Percentiles rank a stretch among this genome's conserved stretches.
phyloP scores from a whole-genome alignment of 345 rosid genomes.

The Noccaea caerulescens region DNA sequence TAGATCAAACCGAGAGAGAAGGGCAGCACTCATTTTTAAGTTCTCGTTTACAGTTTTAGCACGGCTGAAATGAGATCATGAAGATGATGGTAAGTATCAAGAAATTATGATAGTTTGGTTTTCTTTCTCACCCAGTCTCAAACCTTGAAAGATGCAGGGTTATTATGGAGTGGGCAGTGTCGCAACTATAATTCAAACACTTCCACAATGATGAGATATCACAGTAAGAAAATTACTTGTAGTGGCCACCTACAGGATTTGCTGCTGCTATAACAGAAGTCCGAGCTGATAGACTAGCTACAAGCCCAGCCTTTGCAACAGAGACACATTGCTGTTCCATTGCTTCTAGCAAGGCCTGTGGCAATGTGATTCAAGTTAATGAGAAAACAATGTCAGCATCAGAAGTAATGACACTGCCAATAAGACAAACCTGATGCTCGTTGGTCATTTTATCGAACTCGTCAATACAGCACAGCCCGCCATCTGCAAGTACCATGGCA shows the following conservation, averaged over 20 bases:
- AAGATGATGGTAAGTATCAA: conserved; percentile 18
- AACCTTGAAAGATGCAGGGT: conserved; percentile 22
- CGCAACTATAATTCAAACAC: conserved; percentile 16
- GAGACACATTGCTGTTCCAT: conserved; percentile 99
- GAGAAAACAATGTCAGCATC: conserved; percentile 27
- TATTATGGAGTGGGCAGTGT: conserved; percentile 10
- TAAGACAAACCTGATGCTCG: conserved; percentile 82
- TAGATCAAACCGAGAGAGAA: conserved; percentile 95
- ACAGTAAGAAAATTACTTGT: conserved; percentile 62
- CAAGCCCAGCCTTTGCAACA: conserved; percentile 97
- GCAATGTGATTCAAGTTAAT: conserved; percentile 39
- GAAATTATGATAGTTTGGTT: background rate
- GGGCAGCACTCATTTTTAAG: conserved; percentile 94
- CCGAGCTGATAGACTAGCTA: conserved; percentile 95
- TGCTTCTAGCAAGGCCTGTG: conserved; percentile 95
- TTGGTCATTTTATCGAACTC: conserved; percentile 98
- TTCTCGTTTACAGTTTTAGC: conserved; percentile 98
- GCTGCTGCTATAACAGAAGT: conserved; percentile 98
- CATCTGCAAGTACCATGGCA: conserved; percentile 98
- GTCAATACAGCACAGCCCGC: conserved; percentile 95
- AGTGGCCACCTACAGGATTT: conserved; percentile 98
- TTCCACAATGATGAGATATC: conserved; percentile 20
- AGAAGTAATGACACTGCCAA: conserved; percentile 29
- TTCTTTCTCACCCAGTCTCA: conserved; percentile 21
- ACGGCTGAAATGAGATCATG: conserved; percentile 76